These are phyloP conservation scores for Septoria linicola DNA, from an alignment of 2,329 filamentous ascomycete genomes.

Conservation along the genomic window DNA sequence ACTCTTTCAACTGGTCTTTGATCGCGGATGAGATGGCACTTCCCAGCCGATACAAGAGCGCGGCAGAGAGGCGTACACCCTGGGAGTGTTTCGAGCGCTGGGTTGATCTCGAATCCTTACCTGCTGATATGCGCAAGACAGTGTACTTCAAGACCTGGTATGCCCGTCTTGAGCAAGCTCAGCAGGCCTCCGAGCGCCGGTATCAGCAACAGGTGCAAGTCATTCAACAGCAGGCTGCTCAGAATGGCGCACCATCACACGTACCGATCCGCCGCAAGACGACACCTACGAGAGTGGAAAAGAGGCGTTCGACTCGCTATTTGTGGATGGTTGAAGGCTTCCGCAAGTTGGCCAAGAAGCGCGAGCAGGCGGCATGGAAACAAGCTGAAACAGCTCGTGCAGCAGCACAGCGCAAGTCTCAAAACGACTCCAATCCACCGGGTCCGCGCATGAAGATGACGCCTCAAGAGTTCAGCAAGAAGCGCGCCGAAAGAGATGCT, in stretches of 20 bases:
- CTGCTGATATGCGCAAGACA: slow-evolving; percentile 90
- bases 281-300: slow-evolving; percentile 79
- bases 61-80: slow-evolving; percentile 83
- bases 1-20: slow-evolving; percentile 96
- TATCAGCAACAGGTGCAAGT: slow-evolving; percentile 57
- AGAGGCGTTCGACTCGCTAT: slow-evolving; percentile 81
- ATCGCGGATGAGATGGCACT: slow-evolving; percentile 78
- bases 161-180: slow-evolving; percentile 61
- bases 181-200: slow-evolving; percentile 58
- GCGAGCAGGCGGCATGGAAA: slow-evolving; percentile 81
- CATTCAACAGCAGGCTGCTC: slow-evolving; percentile 51
- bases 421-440: slow-evolving; percentile 30
- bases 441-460: slow-evolving; percentile 59
- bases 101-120: slow-evolving; percentile 87
- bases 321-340: slow-evolving; percentile 89
- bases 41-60: slow-evolving; percentile 75
- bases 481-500: slow-evolving; percentile 84
- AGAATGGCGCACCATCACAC: slow-evolving; percentile 42
- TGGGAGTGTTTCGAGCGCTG: slow-evolving; percentile 99
- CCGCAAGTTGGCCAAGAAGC: slow-evolving; percentile 92
- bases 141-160: slow-evolving; percentile 85
- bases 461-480: slow-evolving; percentile 83
- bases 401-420: slow-evolving; percentile 75
- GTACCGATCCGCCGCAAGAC: slow-evolving; percentile 66
- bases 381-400: slow-evolving; percentile 71